Evolutionary conservation across 306 rosid species (phyloP).

Genomic region (Pyrus betulifolia): DNA sequence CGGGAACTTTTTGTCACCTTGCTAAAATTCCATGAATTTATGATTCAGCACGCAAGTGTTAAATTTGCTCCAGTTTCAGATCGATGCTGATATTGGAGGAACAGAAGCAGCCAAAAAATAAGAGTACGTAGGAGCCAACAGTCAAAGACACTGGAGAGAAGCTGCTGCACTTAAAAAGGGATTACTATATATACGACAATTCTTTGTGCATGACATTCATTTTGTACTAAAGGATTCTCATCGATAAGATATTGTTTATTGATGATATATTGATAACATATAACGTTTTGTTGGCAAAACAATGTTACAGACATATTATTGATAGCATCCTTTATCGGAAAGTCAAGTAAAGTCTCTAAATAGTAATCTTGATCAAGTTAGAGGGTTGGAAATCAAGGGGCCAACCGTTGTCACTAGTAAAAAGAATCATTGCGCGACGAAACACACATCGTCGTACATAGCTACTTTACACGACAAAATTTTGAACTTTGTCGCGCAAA

Average conservation of each 20-base stretch:
- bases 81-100: not conserved
- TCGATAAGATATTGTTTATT: too few relatives aligned
- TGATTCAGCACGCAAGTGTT: not conserved
- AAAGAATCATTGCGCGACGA: too few relatives aligned
- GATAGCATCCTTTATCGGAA: too few relatives aligned
- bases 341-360: not conserved
- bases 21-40: not conserved
- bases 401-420: too few relatives aligned
- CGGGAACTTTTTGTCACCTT: not conserved
- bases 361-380: not conserved
- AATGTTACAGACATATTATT: too few relatives aligned
- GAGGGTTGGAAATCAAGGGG: not conserved
- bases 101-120: not conserved
- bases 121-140: not conserved
- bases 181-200: not conserved
- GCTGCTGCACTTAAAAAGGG: not conserved
- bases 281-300: too few relatives aligned
- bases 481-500: too few relatives aligned
- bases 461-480: fast-evolving
- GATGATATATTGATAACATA: too few relatives aligned
- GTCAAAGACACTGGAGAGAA: too few relatives aligned
- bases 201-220: too few relatives aligned
- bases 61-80: not conserved
- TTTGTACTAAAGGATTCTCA: too few relatives aligned
- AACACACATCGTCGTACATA: too few relatives aligned